Base-by-base conservation (phyloP, 2,329 filamentous ascomycete species). In the Harringtonia lauricola region DNA sequence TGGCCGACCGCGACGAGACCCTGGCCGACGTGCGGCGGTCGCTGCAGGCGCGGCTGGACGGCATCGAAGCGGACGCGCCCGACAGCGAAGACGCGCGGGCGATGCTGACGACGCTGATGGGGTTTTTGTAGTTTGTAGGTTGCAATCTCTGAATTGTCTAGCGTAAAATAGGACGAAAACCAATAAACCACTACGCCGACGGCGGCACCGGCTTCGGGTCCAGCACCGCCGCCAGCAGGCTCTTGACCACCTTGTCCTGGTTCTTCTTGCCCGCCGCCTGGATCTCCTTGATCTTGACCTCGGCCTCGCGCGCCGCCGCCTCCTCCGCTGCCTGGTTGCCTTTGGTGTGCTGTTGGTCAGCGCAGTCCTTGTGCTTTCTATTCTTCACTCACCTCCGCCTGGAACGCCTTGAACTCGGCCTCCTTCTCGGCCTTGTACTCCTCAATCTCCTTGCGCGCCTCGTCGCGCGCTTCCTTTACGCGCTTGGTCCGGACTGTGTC, bases 361-460 rank as follows among this genome's bases (percentile, higher is more conserved):
- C 30, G 35, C 8, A 44, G 36, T 21, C 17, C 5, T 13, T 13
- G 10, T 17, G 24, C 22, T n/a, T 21, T 21, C 30, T 26, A 19
- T 14, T 36, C 3, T 4, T 22, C 2, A 37, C 58, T 38, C 60
- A 76, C 73, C 68, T 78, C 70, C 51, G 86, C 75, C 71, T 96
- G 88, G 58, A 94, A 96, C 61, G 84, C 83, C 73, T 92, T 90
- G 71, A 88, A 96, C 65, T 96, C 90, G 30, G 85, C 76, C 59
- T 98, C 92, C 71, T 95, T 98, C 56, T 82, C 68, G 58, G 81
- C 77, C 62, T 81, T 80, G 72, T 98, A 96, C 45, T 87, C 83
- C 53, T 95, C 86, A 59, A 98, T 95, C 65, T 98, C 90, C 68
- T 94, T 94, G 70, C 95, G 94, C 50, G 92, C 92, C 67, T 98